phyloP scores from a whole-genome alignment of 179 eudicot species.

The Silene coronaria region DNA sequence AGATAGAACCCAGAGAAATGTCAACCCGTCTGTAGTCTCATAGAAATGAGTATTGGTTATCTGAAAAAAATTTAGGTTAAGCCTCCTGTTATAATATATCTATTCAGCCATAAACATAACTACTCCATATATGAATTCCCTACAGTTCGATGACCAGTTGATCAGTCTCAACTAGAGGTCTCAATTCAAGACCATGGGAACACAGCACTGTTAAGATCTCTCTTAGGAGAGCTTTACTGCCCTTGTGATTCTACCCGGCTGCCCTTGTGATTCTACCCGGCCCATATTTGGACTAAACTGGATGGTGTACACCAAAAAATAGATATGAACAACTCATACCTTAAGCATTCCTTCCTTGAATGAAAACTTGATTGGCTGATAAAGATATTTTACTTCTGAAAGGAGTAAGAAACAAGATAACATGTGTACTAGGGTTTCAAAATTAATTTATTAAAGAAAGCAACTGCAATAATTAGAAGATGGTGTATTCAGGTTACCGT shows the following conservation, averaged over 20 bases:
- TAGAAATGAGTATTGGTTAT: conserved; percentile 70
- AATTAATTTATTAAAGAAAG: conserved; percentile 5
- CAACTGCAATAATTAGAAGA: background rate
- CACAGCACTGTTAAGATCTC: background rate
- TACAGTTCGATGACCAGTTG: background rate
- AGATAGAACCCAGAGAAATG: conserved; percentile 55
- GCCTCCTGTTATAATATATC: conserved; percentile 7
- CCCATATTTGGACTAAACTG: background rate
- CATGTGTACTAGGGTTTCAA: background rate
- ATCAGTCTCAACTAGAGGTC: background rate
- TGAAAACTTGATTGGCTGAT: conserved; percentile 88
- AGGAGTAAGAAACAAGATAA: conserved; percentile 16
- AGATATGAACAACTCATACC: conserved; percentile 36
- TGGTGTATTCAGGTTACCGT: conserved; percentile 42
- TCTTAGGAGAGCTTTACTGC: background rate
- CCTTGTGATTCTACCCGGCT: background rate
- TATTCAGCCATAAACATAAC: background rate
- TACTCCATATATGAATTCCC: background rate
- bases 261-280: background rate
- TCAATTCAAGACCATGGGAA: background rate
- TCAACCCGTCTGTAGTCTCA: conserved; percentile 57
- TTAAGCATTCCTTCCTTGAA: conserved; percentile 53
- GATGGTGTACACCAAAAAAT: background rate
- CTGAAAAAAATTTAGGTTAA: conserved; percentile 34
- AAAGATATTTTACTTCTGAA: conserved; percentile 79